A percentile compares a stretch with the other conserved stretches of the same genome.
Conservation (phyloP, 768 basidiomycete species). For the Kwoniella newhampshirensis region DNA sequence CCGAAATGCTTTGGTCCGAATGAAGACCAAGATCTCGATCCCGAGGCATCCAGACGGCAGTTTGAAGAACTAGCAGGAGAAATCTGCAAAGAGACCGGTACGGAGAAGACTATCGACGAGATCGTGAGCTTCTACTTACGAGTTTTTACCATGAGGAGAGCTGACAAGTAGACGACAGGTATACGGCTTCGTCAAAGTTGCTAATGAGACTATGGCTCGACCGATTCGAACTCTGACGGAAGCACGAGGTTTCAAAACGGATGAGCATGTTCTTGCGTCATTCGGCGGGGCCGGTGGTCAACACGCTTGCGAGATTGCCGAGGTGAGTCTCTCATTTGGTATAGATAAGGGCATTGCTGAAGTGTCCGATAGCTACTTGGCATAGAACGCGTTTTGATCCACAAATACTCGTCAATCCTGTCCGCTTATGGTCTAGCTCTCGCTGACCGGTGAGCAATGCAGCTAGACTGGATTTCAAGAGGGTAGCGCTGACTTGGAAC, state of each 20-base stretch:
- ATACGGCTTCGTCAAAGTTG: slow-evolving; percentile 91
- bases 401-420: slow-evolving; percentile 41
- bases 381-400: slow-evolving; percentile 36
- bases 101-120: slow-evolving; percentile 20
- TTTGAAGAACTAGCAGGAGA: slow-evolving; percentile 69
- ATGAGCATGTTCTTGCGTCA: slow-evolving; percentile 61
- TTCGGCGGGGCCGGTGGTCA: slow-evolving; percentile 55
- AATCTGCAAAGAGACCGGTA: slow-evolving; percentile 64
- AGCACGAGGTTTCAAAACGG: slow-evolving; percentile 78
- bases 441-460: slow-evolving; percentile 53
- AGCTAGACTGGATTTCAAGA: slow-evolving; percentile 19
- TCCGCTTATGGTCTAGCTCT: slow-evolving; percentile 46
- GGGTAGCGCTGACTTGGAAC: neutral
- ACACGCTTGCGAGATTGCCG: slow-evolving; percentile 47
- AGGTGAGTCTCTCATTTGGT: no score
- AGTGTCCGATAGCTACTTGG: slow-evolving; percentile 12
- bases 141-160: neutral
- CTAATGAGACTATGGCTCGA: slow-evolving; percentile 85
- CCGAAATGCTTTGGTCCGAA: slow-evolving; percentile 91
- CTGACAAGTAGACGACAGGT: slow-evolving; percentile 64
- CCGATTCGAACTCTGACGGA: slow-evolving; percentile 66
- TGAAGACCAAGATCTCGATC: slow-evolving; percentile 80
- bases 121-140: slow-evolving; percentile 5
- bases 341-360: no score
- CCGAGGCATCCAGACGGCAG: slow-evolving; percentile 64